Conservation (phyloP, 73 alveolate species). For the Breviolum minutum region DNA sequence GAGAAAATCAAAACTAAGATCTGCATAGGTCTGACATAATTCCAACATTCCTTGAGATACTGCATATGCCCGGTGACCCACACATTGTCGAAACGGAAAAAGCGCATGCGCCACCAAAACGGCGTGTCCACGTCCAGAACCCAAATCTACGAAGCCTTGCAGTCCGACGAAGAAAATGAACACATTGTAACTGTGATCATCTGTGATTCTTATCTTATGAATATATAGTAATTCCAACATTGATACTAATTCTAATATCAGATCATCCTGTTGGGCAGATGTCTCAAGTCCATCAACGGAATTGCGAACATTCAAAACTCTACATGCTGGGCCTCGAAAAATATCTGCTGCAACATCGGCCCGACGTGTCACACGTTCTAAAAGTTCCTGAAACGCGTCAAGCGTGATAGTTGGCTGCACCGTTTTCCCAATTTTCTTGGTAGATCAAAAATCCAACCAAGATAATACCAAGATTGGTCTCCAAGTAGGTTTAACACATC, state of each 20-base stretch:
- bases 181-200: background rate
- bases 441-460: background rate
- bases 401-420: background rate
- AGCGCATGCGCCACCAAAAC: constrained; percentile 79
- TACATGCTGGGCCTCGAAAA: constrained; percentile 32
- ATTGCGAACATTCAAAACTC: too few relatives aligned
- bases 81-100: constrained; percentile 55
- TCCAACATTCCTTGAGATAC: background rate
- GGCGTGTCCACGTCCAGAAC: constrained; percentile 88
- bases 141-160: constrained; percentile 47
- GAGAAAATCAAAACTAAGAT: background rate
- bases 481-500: too few relatives aligned
- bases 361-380: constrained; percentile 36
- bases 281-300: too few relatives aligned
- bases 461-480: background rate
- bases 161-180: background rate
- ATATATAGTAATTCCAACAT: too few relatives aligned
- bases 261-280: too few relatives aligned
- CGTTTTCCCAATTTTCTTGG: background rate
- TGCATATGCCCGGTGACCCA: background rate
- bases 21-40: background rate
- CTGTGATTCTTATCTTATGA: background rate
- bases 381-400: background rate
- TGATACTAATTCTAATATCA: too few relatives aligned
- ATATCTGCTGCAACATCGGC: constrained; percentile 38